phyloP scores from a whole-genome alignment of 805 yeast genomes.

The Suhomyces vadensis region DNA sequence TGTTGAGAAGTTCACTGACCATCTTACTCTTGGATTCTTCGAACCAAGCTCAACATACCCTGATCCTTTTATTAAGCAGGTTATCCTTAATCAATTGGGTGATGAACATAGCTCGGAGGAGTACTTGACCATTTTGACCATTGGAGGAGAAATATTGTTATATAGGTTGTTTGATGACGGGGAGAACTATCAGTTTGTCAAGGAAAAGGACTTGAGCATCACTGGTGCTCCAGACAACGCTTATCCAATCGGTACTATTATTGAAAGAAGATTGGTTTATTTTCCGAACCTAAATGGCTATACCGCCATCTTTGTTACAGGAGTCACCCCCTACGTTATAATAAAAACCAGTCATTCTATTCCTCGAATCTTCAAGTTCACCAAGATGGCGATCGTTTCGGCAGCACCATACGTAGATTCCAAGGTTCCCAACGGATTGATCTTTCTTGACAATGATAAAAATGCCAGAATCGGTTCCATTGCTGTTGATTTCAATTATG shows the following conservation, averaged over 20 bases:
- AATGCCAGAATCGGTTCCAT: conserved; percentile 63
- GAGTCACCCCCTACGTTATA: conserved; percentile 68
- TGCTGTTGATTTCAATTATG: conserved; percentile 51
- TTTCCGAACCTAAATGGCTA: conserved; percentile 58
- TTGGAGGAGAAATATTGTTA: conserved; percentile 75
- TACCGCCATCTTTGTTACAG: conserved; percentile 68
- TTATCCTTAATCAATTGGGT: conserved; percentile 64
- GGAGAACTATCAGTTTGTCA: conserved; percentile 40
- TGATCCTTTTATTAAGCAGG: conserved; percentile 73
- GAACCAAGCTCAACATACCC: conserved; percentile 56
- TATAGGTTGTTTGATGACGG: conserved; percentile 60
- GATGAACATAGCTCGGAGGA: conserved; percentile 56
- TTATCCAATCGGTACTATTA: conserved; percentile 62
- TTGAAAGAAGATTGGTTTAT: conserved; percentile 67
- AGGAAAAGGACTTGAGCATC: conserved; percentile 47
- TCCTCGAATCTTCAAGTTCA: conserved; percentile 67
- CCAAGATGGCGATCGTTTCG: conserved; percentile 65
- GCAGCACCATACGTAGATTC: conserved; percentile 54
- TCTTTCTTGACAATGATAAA: conserved; percentile 68
- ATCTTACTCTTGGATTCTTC: conserved; percentile 45
- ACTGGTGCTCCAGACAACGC: conserved; percentile 85
- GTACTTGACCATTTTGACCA: conserved; percentile 67
- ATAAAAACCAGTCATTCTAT: conserved; percentile 62
- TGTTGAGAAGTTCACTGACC: conserved; percentile 48
- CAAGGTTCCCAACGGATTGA: conserved; percentile 51